These are phyloP conservation scores for Fusarium protoensiforme DNA, from an alignment of 2,329 filamentous ascomycete species.

Conservation along the genomic window DNA sequence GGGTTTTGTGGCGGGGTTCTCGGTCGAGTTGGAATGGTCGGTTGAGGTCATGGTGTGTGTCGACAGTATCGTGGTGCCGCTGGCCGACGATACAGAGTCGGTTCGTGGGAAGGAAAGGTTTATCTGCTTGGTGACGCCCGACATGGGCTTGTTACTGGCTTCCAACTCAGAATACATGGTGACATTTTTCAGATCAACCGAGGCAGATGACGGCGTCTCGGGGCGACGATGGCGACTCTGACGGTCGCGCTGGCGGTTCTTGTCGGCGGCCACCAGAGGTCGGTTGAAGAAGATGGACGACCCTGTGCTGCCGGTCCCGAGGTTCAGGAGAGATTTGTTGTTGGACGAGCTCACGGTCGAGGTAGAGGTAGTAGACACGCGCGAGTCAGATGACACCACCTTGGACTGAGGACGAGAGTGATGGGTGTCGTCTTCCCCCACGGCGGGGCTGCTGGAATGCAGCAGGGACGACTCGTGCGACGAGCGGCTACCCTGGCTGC, in stretches of 20 bases:
- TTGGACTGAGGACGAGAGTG: conserved; percentile 26
- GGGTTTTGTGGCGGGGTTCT: conserved; percentile 58
- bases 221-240: conserved; percentile 29
- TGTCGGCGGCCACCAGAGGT: conserved; percentile 26
- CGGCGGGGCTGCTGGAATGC: conserved; percentile 46
- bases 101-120: conserved; percentile 52
- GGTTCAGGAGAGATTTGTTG: conserved; percentile 29
- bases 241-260: conserved; percentile 35
- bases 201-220: conserved; percentile 30
- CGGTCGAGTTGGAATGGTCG: conserved; percentile 58
- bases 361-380: conserved; percentile 22
- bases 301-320: conserved; percentile 11
- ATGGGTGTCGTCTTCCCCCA: conserved; percentile 35
- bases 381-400: conserved; percentile 40
- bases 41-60: conserved; percentile 60
- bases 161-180: conserved; percentile 49
- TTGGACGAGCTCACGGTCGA: conserved; percentile 26
- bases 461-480: conserved; percentile 43
- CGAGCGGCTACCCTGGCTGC: conserved; percentile 43
- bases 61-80: conserved; percentile 56
- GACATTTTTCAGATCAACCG: conserved; percentile 50
- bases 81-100: conserved; percentile 60
- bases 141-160: conserved; percentile 44
- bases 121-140: conserved; percentile 47
- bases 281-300: conserved; percentile 39